These are phyloP conservation scores for Aspergillus sp. DNA, from an alignment of 2,329 filamentous ascomycete species.

Conservation along the genomic window DNA sequence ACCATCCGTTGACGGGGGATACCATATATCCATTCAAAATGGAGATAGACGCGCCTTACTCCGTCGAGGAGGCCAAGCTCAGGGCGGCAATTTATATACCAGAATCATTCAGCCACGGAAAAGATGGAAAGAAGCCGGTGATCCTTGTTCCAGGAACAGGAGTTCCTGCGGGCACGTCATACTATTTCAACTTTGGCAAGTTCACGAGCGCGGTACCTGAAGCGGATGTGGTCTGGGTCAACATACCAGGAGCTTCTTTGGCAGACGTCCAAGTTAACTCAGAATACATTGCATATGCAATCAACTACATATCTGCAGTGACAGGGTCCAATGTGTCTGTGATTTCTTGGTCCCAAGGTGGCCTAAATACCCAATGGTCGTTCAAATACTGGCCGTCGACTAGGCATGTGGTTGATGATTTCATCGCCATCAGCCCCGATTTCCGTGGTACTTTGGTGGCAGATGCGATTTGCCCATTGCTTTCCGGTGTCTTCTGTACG, in stretches of 20 bases:
- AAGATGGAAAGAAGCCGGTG: conserved; percentile 43
- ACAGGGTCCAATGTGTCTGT: conserved; percentile 43
- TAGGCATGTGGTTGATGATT: conserved; percentile 46
- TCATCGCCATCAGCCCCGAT: conserved; percentile 54
- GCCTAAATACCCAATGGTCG: conserved; percentile 57
- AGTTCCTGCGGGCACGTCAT: conserved; percentile 48
- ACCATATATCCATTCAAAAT: conserved; percentile 20
- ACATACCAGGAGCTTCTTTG: conserved; percentile 51
- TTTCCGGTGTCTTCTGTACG: conserved; percentile 38
- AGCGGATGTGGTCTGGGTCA: conserved; percentile 57
- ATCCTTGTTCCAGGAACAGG: conserved; percentile 57
- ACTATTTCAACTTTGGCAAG: conserved; percentile 50
- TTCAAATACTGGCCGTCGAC: conserved; percentile 59
- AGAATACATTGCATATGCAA: conserved; percentile 59
- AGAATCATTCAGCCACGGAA: conserved; percentile 31
- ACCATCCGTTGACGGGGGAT: background rate
- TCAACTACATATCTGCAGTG: conserved; percentile 55
- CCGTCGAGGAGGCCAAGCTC: conserved; percentile 46
- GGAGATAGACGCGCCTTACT: conserved; percentile 50
- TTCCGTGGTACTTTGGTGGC: background rate
- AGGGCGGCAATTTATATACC: conserved; percentile 26
- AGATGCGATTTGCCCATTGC: background rate
- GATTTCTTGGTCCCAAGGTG: conserved; percentile 58
- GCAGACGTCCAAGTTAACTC: conserved; percentile 52
- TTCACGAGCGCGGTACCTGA: conserved; percentile 44